phyloP scores from a whole-genome alignment of 768 basidiomycete species.

The Lentinula boryana region DNA sequence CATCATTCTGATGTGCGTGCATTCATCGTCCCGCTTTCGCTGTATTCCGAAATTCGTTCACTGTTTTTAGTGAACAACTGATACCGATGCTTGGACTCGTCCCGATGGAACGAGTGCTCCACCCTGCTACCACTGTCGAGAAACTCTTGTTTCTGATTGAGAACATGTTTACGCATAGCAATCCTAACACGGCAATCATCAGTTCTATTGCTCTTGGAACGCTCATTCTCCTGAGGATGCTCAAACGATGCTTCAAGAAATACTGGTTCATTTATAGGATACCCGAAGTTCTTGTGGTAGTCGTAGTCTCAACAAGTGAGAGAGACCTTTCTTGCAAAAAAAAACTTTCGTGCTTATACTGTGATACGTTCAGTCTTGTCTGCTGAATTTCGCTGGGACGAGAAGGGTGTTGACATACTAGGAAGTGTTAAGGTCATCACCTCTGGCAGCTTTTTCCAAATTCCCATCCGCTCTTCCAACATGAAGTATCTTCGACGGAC shows the following conservation, averaged over 20 bases:
- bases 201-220: constrained; percentile 64
- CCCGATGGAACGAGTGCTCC: constrained; percentile 41
- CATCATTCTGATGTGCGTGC: constrained; percentile 74
- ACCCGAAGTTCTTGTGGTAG: constrained; percentile 88
- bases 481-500: constrained; percentile 68
- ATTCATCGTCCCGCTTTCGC: background rate
- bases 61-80: constrained; percentile 58
- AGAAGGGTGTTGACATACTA: constrained; percentile 76
- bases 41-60: background rate
- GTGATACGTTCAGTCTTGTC: constrained; percentile 50
- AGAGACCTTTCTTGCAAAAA: background rate
- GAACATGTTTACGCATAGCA: constrained; percentile 47
- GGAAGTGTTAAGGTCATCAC: constrained; percentile 68
- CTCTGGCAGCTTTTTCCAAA: constrained; percentile 57
- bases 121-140: constrained; percentile 65
- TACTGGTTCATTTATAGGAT: constrained; percentile 72
- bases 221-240: constrained; percentile 54
- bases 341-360: background rate
- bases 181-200: constrained; percentile 65
- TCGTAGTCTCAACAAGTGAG: constrained; percentile 77
- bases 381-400: constrained; percentile 65
- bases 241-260: constrained; percentile 54
- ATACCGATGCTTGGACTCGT: constrained; percentile 87
- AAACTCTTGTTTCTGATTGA: constrained; percentile 74
- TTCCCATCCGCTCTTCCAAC: constrained; percentile 61